Evolutionary conservation across 192 early-diverging fungal genomes (phyloP).

Genomic region (Radiomyces spectabilis): DNA sequence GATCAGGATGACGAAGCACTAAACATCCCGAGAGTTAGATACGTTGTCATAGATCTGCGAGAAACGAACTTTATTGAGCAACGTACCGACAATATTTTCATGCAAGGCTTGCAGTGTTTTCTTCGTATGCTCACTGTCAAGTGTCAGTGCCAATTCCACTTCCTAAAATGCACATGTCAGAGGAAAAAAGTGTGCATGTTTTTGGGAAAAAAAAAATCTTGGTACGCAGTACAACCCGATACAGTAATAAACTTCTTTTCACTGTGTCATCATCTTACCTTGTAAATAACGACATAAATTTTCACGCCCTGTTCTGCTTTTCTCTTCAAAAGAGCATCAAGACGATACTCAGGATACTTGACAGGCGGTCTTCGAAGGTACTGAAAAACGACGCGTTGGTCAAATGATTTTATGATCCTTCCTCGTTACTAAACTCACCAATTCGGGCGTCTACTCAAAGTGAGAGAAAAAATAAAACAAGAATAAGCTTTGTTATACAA

Average conservation of each 20-base stretch:
- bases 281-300: conserved; percentile 85
- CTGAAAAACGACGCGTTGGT: conserved; percentile 22
- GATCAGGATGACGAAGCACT: conserved; percentile 85
- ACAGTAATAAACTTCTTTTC: background rate
- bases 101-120: conserved; percentile 61
- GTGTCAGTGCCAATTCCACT: conserved; percentile 64
- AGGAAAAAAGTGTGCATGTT: background rate
- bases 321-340: conserved; percentile 69
- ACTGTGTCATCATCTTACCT: conserved; percentile 22
- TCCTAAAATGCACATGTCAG: conserved; percentile 32
- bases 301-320: conserved; percentile 84
- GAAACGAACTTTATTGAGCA: background rate
- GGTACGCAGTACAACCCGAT: no score
- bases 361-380: conserved; percentile 71
- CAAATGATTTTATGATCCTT: background rate
- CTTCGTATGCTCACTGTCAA: conserved; percentile 73
- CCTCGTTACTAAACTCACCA: conserved; percentile 34
- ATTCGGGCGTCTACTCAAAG: conserved; percentile 49
- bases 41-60: no score
- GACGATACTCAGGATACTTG: conserved; percentile 69
- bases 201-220: no score
- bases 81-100: conserved; percentile 62
- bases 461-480: background rate
- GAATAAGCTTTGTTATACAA: background rate
- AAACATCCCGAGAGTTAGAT: background rate